phyloP scores from a whole-genome alignment of 2,329 filamentous ascomycete species.

The Dothistroma septosporum region DNA sequence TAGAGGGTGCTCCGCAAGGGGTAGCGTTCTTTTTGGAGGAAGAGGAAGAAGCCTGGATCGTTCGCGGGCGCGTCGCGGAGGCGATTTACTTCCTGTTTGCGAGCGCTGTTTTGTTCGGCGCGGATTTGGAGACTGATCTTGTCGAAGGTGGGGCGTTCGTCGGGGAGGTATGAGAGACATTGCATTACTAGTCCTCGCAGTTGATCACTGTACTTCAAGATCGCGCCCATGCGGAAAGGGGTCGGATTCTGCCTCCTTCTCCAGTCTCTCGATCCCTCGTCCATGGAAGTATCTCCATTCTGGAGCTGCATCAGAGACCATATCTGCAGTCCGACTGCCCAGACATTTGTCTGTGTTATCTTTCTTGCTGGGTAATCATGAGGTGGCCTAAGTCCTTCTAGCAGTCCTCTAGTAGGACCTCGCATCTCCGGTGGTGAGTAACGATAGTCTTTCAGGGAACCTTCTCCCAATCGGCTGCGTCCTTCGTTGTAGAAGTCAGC shows the following conservation, averaged over 20 bases:
- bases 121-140: background rate
- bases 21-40: background rate
- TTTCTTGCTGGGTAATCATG: background rate
- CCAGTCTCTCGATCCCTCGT: background rate
- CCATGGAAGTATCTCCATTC: background rate
- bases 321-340: background rate
- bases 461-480: background rate
- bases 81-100: background rate
- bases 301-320: background rate
- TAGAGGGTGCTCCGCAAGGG: background rate
- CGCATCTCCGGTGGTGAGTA: background rate
- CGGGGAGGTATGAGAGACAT: constrained; percentile 3
- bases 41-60: background rate
- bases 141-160: background rate
- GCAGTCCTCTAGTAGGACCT: background rate
- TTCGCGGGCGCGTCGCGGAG: background rate
- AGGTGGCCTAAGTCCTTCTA: background rate
- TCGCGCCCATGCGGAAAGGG: background rate
- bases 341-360: background rate
- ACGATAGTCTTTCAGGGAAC: background rate
- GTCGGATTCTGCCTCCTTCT: background rate
- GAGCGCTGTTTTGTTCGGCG: background rate
- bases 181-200: background rate
- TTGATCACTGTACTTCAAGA: background rate
- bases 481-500: background rate